Evolutionary conservation across 352 stramenopile genomes (phyloP), one percentile per base, ranked within the genome.

Genomic region (Phytophthora gonapodyides): DNA sequence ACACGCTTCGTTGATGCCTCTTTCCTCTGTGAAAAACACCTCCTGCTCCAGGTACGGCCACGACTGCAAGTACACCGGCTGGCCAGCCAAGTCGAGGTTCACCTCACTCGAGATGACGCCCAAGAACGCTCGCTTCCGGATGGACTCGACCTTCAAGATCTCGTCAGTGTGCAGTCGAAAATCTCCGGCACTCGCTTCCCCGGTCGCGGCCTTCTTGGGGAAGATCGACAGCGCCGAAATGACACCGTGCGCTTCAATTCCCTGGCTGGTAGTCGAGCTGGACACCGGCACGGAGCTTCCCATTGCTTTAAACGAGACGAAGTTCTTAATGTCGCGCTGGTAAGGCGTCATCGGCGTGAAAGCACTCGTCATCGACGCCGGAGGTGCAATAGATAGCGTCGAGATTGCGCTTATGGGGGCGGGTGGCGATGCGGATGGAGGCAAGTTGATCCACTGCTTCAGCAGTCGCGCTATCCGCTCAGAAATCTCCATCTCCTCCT

Each of bases 21-120:
- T 68, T 53, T 80, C 62, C 17, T 79, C 55, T 7, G 69, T 79
- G 40, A 85, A 86, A 36, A 86, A 71, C 1, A 71, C 35, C 21
- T 84, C 67, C 34, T 82, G 69, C 50, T 93, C 80, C 11, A 84
- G 81, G 34, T 91, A 91, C 10, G 87, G 83, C 84, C 84, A 96
- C 11, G 82, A 80, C 60, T 93, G 80, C 30, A 96, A 43, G 61
- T 91, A 93, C 19, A 95, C 69, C 1, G 71, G 54, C 17, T 77
- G 68, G 0, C 73, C 80, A 46, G 73, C 80, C 7, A 94, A 36
- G 43, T 89, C 78, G 6, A 81, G 65, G 11, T 42, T 51, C 38
- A 74, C 48, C 11, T 77, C 60, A 7, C 55, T 50, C 11, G 70
- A 76, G 11, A 93, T 69, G 0, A 56, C 45, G 0, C 78, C 87